Evolutionary conservation across 768 basidiomycete species (phyloP), one percentile per base, ranked within the genome.

Genomic region (Gloeopeniophorella convolvens): DNA sequence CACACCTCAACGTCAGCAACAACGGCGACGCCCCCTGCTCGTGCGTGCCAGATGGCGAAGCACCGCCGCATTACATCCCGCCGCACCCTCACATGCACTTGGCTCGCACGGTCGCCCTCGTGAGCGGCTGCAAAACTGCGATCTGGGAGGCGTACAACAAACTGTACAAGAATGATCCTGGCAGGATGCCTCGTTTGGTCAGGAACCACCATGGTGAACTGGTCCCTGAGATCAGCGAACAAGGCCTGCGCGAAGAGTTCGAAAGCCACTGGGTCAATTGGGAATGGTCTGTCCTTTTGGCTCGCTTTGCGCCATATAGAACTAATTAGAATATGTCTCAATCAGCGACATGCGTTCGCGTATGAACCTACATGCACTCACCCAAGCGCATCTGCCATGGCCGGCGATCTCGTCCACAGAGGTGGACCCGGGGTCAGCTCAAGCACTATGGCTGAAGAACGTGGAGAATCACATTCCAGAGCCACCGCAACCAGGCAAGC

Each of bases 281-380:
- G 86, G 73, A 80, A 65, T 75, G 72, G 86, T 88, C 41, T 62
- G 10, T 12, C 3, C 23, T 42, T 37, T 56, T 5, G 30, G 26
- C n/a, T 51, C 50, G 3, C 18, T 5, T 5, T 32, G 32, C n/a
- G 13, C 31, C 2, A 7, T 24, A 15, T 5, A 21, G 27, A 16
- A 37, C 45, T 48, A 20, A 50, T 43, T 21, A 31, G 0, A 32
- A 27, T 41, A 20, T 26, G 13, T 52, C 4, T 27, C n/a, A n/a
- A n/a, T 18, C 50, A 89, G 86, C 56, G 86, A 89, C 54, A 89
- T 89, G 87, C 70, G 70, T 33, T 82, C 85, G 58, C 82, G 85
- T 11, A 80, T 83, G 35, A 72, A 74, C 42, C 76, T 86, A 68
- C 76, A 80, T 31, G 68, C 68, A 13, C 66, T 67, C 41, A 66